Evolutionary conservation across 2,329 filamentous ascomycete genomes (phyloP), one percentile per base, ranked within the genome.

Genomic region (Neofusicoccum kwambonambiense): DNA sequence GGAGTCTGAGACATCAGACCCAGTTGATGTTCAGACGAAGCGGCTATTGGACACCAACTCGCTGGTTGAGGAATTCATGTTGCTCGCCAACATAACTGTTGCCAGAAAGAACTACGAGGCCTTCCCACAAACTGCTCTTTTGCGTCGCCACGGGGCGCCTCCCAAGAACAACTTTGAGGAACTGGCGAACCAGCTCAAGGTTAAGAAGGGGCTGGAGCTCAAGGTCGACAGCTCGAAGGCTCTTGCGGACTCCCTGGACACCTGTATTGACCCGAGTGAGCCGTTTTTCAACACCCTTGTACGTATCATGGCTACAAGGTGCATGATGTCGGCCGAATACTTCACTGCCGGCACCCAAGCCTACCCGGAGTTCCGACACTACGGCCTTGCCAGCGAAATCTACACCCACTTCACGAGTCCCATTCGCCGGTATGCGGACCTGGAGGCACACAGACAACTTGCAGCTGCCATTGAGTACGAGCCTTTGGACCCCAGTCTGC

Each of bases 311-410:
- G 95, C 95, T 9, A 99, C 95, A 8, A 90, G 95, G 22, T 99
- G 95, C 85, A 99, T 99, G 95, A 97, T 97, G 84, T 95, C 92
- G 62, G 95, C 95, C 67, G 95, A 99, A 79, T 99, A 99, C 80
- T 99, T 99, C 80, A 95, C 91, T 80, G 91, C 94, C 0, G 95
- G 95, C 66, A 93, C 93, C 6, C 93, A 97, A 76, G 88, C 93
- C 0, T 94, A 95, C 76, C 90, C 92, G 0, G 95, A 98, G 76
- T 99, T 97, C 84, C 88, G 92, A 61, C 96, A 99, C 80, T 99
- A 99, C 78, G 95, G 95, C 70, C 88, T 99, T 41, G 96, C 96
- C 0, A 93, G 90, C 3, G 91, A 96, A 73, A 99, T 99, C 76
- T 99, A 99, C 82, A 99, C 95, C 2, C 95, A 99, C 78, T 99